Percentiles rank a stretch among this genome's conserved stretches.
Conservation (phyloP, 2,329 filamentous ascomycete genomes). For the Arthrinium phaeospermum region DNA sequence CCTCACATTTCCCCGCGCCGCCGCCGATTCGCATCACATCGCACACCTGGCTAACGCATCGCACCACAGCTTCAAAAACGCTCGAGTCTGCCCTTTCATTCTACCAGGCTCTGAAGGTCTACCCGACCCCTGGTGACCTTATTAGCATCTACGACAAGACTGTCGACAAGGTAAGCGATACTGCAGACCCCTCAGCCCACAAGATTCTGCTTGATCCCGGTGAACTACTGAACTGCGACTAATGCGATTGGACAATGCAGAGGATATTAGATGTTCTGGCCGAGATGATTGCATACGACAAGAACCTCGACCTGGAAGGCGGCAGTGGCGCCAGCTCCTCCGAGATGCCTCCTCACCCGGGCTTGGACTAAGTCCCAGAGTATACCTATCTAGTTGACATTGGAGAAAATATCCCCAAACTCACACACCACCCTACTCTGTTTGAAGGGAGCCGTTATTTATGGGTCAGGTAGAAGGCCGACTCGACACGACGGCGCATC, state of each 20-base stretch:
- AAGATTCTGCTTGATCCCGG: background rate
- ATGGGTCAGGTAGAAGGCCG: background rate
- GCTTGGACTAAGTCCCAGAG: constrained; percentile 54
- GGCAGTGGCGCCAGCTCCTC: constrained; percentile 43
- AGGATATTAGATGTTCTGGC: constrained; percentile 94
- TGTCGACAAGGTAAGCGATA: constrained; percentile 79
- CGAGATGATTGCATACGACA: constrained; percentile 96
- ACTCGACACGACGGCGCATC: background rate
- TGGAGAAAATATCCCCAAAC: background rate
- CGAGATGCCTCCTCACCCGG: constrained; percentile 54
- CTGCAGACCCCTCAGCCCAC: background rate
- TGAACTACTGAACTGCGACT: background rate
- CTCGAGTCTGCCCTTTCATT: constrained; percentile 92
- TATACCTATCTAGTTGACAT: background rate
- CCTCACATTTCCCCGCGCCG: constrained; percentile 10
- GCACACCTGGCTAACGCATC: background rate
- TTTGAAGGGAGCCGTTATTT: background rate
- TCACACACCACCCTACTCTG: constrained; percentile 11
- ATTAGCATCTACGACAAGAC: constrained; percentile 99
- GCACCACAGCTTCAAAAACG: constrained; percentile 58
- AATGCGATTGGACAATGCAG: constrained; percentile 48
- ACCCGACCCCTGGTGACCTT: constrained; percentile 89
- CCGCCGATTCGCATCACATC: background rate
- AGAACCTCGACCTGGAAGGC: constrained; percentile 65
- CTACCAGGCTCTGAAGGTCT: constrained; percentile 98